These are phyloP conservation scores for Brassica napus DNA, from an alignment of 345 rosid genomes.

Conservation along the genomic window DNA sequence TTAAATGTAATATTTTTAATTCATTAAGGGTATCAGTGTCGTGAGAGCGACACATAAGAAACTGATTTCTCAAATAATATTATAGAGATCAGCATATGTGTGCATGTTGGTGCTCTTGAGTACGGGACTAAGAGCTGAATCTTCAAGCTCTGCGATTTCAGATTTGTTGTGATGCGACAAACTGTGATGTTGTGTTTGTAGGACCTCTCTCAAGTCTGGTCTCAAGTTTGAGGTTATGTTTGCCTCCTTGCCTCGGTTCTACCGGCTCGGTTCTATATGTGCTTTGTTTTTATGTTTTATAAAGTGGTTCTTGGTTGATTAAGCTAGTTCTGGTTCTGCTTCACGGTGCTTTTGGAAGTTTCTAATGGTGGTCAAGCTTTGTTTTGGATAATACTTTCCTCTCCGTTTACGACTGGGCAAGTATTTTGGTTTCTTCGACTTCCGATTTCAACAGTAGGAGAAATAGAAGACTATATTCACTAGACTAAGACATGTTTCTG, in stretches of 20 bases:
- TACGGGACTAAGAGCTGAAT: not conserved
- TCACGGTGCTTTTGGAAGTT: not conserved
- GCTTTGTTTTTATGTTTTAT: not conserved
- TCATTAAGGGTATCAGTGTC: too few species aligned
- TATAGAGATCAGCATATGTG: too few species aligned
- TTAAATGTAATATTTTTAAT: too few species aligned
- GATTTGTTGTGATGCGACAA: not conserved
- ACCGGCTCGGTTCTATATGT: not conserved
- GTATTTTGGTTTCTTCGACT: not conserved
- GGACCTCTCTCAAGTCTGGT: not conserved
- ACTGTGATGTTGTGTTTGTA: not conserved
- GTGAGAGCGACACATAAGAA: too few species aligned
- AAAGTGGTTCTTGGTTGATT: not conserved
- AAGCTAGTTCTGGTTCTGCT: not conserved
- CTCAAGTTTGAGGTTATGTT: not conserved
- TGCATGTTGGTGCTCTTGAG: not conserved
- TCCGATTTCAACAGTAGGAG: not conserved
- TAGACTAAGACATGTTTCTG: not conserved
- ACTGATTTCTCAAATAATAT: too few species aligned
- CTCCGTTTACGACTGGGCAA: not conserved
- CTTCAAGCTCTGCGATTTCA: not conserved
- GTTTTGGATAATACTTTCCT: not conserved
- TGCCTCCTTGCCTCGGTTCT: not conserved
- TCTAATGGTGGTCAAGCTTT: not conserved
- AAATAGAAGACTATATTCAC: not conserved